These are phyloP conservation scores for Jacaranda copaia DNA, from an alignment of 257 asterid genomes.

Conservation along the genomic window DNA sequence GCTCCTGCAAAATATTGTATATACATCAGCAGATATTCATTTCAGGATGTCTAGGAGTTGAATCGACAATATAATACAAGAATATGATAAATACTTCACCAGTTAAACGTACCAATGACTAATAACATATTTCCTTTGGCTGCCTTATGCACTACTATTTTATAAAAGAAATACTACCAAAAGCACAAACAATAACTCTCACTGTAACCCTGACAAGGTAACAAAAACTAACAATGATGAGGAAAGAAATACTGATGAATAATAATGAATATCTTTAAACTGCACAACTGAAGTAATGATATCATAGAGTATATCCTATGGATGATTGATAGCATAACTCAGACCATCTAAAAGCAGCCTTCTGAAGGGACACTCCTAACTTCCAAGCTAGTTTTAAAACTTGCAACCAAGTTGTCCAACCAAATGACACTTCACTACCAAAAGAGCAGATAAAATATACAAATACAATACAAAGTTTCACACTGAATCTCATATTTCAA, in stretches of 20 bases:
- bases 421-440: too few species aligned
- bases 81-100: not conserved
- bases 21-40: constrained; percentile 18
- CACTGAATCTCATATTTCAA: too few species aligned
- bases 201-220: not conserved
- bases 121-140: not conserved
- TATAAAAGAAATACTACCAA: not conserved
- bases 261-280: not conserved
- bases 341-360: too few species aligned
- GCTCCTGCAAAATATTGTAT: constrained; percentile 64
- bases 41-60: not conserved
- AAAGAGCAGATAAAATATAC: too few species aligned
- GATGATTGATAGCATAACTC: too few species aligned
- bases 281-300: not conserved
- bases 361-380: too few species aligned
- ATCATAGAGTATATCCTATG: too few species aligned
- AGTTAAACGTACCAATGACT: not conserved
- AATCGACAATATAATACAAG: not conserved
- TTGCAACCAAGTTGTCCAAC: too few species aligned
- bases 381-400: too few species aligned
- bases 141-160: not conserved
- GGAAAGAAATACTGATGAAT: not conserved
- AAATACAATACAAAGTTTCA: too few species aligned
- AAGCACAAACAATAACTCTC: not conserved
- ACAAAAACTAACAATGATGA: too few species aligned